phyloP scores from a whole-genome alignment of 2,329 filamentous ascomycete genomes.

The Aspergillus arachidicola region DNA sequence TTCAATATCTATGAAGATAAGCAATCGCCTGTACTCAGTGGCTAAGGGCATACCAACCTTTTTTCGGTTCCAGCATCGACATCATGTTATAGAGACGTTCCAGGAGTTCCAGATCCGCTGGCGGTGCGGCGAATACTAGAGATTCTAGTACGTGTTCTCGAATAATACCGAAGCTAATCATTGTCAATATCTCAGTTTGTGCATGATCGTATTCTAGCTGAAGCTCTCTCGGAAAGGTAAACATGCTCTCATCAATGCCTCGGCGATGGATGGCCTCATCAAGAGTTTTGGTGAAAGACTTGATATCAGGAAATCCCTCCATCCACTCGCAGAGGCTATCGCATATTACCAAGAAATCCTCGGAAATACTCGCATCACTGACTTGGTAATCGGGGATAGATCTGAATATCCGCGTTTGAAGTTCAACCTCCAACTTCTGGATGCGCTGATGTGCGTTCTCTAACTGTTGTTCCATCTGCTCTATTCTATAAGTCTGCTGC shows the following conservation, averaged over 20 bases:
- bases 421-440: not conserved
- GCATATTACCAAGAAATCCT: not conserved
- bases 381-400: not conserved
- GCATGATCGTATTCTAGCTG: not conserved
- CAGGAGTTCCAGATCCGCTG: not conserved
- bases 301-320: constrained; percentile 7
- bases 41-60: not conserved
- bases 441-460: not conserved
- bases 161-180: not conserved
- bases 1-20: constrained; percentile 2
- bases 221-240: not conserved
- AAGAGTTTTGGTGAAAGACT: not conserved
- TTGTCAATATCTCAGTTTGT: constrained; percentile 1
- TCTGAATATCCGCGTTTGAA: not conserved
- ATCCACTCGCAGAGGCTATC: constrained; percentile 7
- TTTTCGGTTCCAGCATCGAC: not conserved
- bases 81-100: not conserved
- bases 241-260: not conserved
- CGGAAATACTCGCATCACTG: constrained; percentile 3
- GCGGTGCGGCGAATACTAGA: not conserved
- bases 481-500: not conserved
- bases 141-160: not conserved
- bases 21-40: no score
- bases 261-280: no score
- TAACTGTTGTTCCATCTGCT: not conserved